Conservation (phyloP, 495 filamentous ascomycete genomes). For the Penicillium turbatum region DNA sequence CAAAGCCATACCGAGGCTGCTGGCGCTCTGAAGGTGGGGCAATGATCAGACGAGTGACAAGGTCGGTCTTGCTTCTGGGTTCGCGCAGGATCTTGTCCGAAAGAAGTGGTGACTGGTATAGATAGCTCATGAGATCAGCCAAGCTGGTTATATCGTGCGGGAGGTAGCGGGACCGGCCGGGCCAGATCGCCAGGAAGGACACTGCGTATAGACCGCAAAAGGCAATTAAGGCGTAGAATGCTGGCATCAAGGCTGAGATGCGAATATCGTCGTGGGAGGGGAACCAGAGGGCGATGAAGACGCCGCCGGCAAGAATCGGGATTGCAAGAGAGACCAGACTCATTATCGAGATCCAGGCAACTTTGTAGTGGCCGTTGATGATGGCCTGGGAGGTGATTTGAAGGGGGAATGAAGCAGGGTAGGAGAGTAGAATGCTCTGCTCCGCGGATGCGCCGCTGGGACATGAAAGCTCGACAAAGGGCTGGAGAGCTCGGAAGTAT, state of each 20-base stretch:
- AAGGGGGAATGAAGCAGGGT: slow-evolving; percentile 61
- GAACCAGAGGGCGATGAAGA: slow-evolving; percentile 75
- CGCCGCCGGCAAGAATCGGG: slow-evolving; percentile 71
- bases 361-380: slow-evolving; percentile 62
- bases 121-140: slow-evolving; percentile 71
- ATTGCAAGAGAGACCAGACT: slow-evolving; percentile 60
- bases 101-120: slow-evolving; percentile 65
- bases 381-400: slow-evolving; percentile 58
- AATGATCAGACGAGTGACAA: slow-evolving; percentile 57
- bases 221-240: slow-evolving; percentile 60
- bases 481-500: slow-evolving; percentile 67
- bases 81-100: slow-evolving; percentile 62
- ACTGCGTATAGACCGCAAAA: slow-evolving; percentile 65
- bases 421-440: slow-evolving; percentile 68
- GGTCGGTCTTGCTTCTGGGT: slow-evolving; percentile 54
- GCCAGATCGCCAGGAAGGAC: slow-evolving; percentile 57
- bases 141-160: slow-evolving; percentile 67
- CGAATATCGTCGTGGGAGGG: slow-evolving; percentile 48
- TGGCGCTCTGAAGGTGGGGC: slow-evolving; percentile 44
- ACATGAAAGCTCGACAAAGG: slow-evolving; percentile 62
- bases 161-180: slow-evolving; percentile 52
- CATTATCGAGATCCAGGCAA: slow-evolving; percentile 64
- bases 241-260: slow-evolving; percentile 65
- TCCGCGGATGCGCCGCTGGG: slow-evolving; percentile 61
- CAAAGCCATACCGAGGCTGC: slow-evolving; percentile 56